Conservation (phyloP, 306 rosid species). For the Prunus mume region DNA sequence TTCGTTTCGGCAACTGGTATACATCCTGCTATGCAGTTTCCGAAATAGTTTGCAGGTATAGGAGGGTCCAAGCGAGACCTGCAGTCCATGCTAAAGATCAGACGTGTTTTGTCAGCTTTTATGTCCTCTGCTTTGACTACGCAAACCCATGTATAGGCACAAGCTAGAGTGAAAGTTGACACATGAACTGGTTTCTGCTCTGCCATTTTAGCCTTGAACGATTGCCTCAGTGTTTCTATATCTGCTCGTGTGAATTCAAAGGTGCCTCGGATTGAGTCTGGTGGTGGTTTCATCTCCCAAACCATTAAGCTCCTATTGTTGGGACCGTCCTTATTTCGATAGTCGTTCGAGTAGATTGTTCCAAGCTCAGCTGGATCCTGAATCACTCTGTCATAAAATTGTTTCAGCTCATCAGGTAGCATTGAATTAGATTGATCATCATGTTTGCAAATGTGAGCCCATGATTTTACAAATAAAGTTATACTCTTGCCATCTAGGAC, state of each 20-base stretch:
- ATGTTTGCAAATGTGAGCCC: slow-evolving; percentile 24
- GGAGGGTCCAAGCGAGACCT: background rate
- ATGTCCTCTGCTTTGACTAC: background rate
- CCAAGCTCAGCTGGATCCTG: slow-evolving; percentile 28
- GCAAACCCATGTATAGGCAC: background rate
- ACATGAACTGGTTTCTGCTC: background rate
- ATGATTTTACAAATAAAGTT: slow-evolving; percentile 25
- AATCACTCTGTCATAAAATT: slow-evolving; percentile 21
- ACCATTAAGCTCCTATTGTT: background rate
- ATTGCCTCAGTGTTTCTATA: background rate
- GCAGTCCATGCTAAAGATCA: background rate
- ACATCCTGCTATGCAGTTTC: background rate
- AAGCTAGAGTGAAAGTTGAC: background rate
- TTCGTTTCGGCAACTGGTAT: background rate
- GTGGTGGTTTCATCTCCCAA: background rate
- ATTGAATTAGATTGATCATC: too few relatives aligned
- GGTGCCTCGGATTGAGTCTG: background rate
- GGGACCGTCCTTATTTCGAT: background rate
- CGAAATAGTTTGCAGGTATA: background rate
- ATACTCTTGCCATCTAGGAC: slow-evolving; percentile 41
- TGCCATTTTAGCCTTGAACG: background rate
- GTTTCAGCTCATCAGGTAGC: background rate
- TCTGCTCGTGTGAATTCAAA: background rate
- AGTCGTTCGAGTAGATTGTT: background rate
- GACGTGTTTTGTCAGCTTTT: background rate